A percentile compares a stretch with the other conserved stretches of the same genome.
phyloP scores from a whole-genome alignment of 1,284 basidiomycete species.

The Ceratobasidium sp. region DNA sequence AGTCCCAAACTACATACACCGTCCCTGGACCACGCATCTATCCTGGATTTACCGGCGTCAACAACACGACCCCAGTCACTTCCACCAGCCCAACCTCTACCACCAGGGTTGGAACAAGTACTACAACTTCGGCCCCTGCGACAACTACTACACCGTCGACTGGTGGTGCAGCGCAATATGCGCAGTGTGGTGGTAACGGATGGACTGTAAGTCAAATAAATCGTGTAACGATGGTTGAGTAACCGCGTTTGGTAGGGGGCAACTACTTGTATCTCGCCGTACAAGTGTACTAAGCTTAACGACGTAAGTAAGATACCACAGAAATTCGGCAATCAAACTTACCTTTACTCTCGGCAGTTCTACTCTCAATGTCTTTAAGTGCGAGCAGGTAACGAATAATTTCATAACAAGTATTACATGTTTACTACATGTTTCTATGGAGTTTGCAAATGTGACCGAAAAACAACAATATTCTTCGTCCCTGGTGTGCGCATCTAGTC shows the following conservation, averaged over 20 bases:
- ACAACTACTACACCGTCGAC: constrained; percentile 35
- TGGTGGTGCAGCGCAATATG: constrained; percentile 34
- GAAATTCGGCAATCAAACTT: background rate
- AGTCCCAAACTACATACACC: constrained; percentile 33
- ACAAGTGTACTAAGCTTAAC: constrained; percentile 17
- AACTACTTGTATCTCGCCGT: constrained; percentile 16
- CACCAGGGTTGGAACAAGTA: background rate
- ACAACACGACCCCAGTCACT: constrained; percentile 15
- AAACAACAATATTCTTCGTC: too few relatives aligned
- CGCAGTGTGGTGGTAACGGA: constrained; percentile 37
- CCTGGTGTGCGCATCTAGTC: too few relatives aligned
- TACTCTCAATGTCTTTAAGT: constrained; percentile 34
- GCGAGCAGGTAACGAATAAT: too few relatives aligned
- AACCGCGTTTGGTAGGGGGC: background rate
- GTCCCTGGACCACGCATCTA: constrained; percentile 33
- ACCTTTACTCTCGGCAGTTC: background rate
- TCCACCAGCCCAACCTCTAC: constrained; percentile 1
- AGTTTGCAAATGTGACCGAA: too few relatives aligned
- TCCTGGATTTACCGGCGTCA: constrained; percentile 9
- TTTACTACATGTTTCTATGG: too few relatives aligned
- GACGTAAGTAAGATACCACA: background rate
- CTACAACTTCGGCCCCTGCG: constrained; percentile 6
- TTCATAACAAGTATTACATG: too few relatives aligned
- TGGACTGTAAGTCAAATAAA: constrained; percentile 11
- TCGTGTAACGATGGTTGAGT: background rate